Conservation (phyloP, 2,329 filamentous ascomycete genomes). For the Xylaria sp. region DNA sequence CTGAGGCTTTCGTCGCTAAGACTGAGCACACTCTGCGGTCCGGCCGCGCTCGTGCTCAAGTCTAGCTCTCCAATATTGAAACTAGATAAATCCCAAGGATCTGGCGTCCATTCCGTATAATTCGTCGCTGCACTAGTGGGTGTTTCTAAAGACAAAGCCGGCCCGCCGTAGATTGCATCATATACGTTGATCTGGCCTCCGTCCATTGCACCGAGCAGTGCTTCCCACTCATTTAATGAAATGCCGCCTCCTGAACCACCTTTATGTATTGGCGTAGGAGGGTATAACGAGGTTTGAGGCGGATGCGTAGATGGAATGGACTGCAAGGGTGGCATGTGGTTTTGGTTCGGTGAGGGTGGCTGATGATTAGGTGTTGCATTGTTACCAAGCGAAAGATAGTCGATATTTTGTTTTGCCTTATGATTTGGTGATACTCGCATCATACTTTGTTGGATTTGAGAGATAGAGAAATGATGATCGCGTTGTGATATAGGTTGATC, state of each 20-base stretch:
- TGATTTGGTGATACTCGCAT: constrained; percentile 51
- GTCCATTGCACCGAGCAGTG: constrained; percentile 81
- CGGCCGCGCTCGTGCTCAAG: constrained; percentile 51
- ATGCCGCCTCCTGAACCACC: constrained; percentile 57
- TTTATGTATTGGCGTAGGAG: constrained; percentile 50
- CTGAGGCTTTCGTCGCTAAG: constrained; percentile 68
- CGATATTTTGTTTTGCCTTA: constrained; percentile 59
- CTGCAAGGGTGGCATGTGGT: constrained; percentile 52
- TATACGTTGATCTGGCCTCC: constrained; percentile 85
- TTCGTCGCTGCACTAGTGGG: constrained; percentile 54
- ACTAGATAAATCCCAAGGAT: constrained; percentile 64
- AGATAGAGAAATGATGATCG: constrained; percentile 61
- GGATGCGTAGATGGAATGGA: constrained; percentile 40
- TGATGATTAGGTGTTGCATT: constrained; percentile 59
- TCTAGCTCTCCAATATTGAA: constrained; percentile 62
- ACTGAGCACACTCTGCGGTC: constrained; percentile 65
- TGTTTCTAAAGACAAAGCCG: constrained; percentile 59
- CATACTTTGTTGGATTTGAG: constrained; percentile 55
- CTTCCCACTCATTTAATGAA: constrained; percentile 81
- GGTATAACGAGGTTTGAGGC: constrained; percentile 50
- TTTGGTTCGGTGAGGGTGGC: constrained; percentile 60
- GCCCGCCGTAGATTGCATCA: constrained; percentile 80
- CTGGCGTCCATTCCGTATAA: constrained; percentile 63
- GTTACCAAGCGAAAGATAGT: constrained; percentile 67
- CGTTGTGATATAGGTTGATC: constrained; percentile 53